Evolutionary conservation across 169 alveolate species (phyloP).

Genomic region (Plasmodium gaboni): DNA sequence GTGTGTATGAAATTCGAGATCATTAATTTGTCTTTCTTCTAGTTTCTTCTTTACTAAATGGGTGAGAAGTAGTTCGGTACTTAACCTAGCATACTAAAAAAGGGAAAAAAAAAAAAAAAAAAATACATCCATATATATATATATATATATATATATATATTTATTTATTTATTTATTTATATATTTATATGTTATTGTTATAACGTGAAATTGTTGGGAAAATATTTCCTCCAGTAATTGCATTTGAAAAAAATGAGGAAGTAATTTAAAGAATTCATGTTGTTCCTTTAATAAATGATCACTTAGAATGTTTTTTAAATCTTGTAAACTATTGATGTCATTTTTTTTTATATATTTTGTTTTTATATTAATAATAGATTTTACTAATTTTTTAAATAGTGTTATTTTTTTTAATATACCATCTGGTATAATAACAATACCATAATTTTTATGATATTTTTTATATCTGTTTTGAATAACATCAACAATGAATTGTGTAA

Average conservation of each 20-base stretch:
- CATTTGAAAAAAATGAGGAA: slow-evolving; percentile 25
- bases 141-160: background rate
- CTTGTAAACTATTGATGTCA: slow-evolving; percentile 59
- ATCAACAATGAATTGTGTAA: slow-evolving; percentile 87
- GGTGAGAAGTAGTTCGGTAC: slow-evolving; percentile 26
- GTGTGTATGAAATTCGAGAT: slow-evolving; percentile 10
- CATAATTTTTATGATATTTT: slow-evolving; percentile 89
- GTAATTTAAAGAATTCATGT: background rate
- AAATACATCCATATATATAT: background rate
- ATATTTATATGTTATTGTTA: too few relatives aligned
- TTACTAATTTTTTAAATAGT: slow-evolving; percentile 91
- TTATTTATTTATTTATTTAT: too few relatives aligned
- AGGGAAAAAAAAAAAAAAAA: background rate
- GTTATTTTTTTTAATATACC: slow-evolving; percentile 94
- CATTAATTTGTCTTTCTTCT: background rate
- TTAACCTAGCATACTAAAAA: slow-evolving; percentile 17
- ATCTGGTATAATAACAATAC: slow-evolving; percentile 95
- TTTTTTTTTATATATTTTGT: background rate
- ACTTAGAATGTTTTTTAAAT: slow-evolving; percentile 94
- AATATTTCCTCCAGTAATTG: slow-evolving; percentile 2
- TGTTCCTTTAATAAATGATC: slow-evolving; percentile 78
- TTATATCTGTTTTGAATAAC: slow-evolving; percentile 87
- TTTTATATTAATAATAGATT: slow-evolving; percentile 89
- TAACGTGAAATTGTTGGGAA: background rate
- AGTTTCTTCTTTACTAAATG: slow-evolving; percentile 24